Base-by-base conservation (phyloP, 306 rosid species). In the Dalbergia oliveri region DNA sequence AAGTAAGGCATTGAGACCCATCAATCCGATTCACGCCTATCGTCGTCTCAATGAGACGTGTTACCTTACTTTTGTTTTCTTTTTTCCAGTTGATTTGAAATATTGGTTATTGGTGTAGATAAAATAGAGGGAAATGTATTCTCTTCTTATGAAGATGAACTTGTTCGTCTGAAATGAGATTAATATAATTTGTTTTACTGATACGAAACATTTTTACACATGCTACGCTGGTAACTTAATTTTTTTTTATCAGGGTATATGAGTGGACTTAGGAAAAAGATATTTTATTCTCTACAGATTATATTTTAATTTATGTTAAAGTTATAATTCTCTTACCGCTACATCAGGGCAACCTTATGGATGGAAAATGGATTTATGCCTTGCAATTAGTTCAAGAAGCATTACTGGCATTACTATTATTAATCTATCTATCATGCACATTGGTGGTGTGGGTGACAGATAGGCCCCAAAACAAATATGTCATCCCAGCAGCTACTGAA, bases 21-120 rank as follows among this genome's bases (percentile, higher is more conserved):
- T 50, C 69, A 66, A 66, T 73, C 26, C 69, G 56, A 56, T 73
- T 57, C 19, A 44, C 19, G 6, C 9, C 31, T 81, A 43, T 45
- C 47, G 71, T 67, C 16, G 34, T 23, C 44, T 23, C 19, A 13
- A 9, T 51, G 23, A 51, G 19, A 37, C 50, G 15, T 21, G 2
- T 19, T 18, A 60, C 41, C 59, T 18, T 0, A 26, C 37, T 56
- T 57, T 6, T 4, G 5, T 43, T 68, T 69, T 41, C 43, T 15
- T 69, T 51, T 37, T 23, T 34, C 49, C 33, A 8, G 0, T 56
- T 67, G 12, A 65, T 77, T 21, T 13, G 39, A 35, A 64, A 47
- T 4, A 7, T 31, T 15, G 14, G 26, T 72, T 57, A 37, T 9
- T 37, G 60, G 23, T 53, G 16, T 16, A 4, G 47, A 26, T 26